Evolutionary conservation across 2,329 filamentous ascomycete species (phyloP).

Genomic region (Claviceps africana): DNA sequence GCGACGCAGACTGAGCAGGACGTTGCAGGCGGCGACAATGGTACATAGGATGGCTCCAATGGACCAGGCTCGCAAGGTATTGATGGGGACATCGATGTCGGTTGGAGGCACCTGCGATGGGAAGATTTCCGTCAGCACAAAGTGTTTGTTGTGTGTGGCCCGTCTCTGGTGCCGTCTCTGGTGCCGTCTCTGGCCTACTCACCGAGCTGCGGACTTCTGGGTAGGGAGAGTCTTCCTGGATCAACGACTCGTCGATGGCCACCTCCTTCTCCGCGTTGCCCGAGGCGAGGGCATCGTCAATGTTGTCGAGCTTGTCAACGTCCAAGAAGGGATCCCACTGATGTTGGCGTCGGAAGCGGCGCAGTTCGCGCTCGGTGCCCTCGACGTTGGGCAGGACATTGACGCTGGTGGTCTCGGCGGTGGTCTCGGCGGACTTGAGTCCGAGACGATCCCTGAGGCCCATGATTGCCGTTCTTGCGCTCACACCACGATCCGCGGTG

Average conservation of each 20-base stretch:
- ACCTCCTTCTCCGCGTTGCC: constrained; percentile 31
- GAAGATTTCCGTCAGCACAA: not conserved
- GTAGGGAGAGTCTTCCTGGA: constrained; percentile 37
- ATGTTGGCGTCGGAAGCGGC: constrained; percentile 34
- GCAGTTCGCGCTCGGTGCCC: constrained; percentile 16
- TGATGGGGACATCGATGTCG: constrained; percentile 37
- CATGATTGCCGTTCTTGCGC: constrained; percentile 7
- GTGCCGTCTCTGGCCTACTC: constrained; percentile 1
- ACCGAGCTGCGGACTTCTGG: constrained; percentile 15
- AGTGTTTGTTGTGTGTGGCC: not conserved
- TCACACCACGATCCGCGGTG: not conserved
- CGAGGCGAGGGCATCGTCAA: constrained; percentile 31
- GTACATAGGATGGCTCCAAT: constrained; percentile 45
- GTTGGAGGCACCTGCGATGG: constrained; percentile 20
- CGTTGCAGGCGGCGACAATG: constrained; percentile 41
- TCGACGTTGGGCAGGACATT: constrained; percentile 10
- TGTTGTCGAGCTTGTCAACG: constrained; percentile 35
- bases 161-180: not conserved
- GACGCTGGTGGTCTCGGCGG: constrained; percentile 8
- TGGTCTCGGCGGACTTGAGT: constrained; percentile 7
- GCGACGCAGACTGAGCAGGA: constrained; percentile 35
- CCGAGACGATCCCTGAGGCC: constrained; percentile 11
- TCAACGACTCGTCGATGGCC: constrained; percentile 29
- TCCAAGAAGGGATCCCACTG: constrained; percentile 44
- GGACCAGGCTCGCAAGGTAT: constrained; percentile 46